Base-by-base conservation (phyloP, 2,329 filamentous ascomycete species). In the Ophiognomonia clavigignenti-juglandacearum region DNA sequence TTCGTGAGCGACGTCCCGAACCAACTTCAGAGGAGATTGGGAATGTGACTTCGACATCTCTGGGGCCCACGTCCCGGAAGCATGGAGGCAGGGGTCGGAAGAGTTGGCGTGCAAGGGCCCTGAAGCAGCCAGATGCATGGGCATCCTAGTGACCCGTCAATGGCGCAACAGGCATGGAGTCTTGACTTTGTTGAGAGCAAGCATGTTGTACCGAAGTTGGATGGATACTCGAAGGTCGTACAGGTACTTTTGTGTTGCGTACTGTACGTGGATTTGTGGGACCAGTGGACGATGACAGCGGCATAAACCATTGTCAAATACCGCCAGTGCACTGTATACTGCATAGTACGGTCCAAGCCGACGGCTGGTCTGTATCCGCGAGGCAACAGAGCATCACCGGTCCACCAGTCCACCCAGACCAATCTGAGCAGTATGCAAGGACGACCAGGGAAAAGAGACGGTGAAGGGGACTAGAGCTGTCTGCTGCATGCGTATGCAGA, bases 221-320 rank as follows among this genome's bases (percentile, higher is more conserved):
- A n/a, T n/a, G n/a, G n/a, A n/a, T n/a, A n/a, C n/a, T n/a, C 13
- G 20, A 14, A 18, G 23, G 10, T 20, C 16, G 48, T 47, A 50
- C 37, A 31, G 31, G 37, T 49, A 45, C 46, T 26, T 40, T n/a
- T n/a, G n/a, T n/a, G 19, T 24, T 13, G 29, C 26, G 26, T 32
- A 19, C 7, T 31, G 11, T 29, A 22, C 22, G 24, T n/a, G n/a
- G n/a, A n/a, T 42, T 38, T 48, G 43, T 49, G 44, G 48, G 38
- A 38, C 34, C 19, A 32, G 32, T 39, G 42, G 43, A 46, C 50
- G 50, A 46, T 52, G 46, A 49, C 47, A 45, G 39, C 41, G 22
- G 23, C 39, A 41, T 32, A 42, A 32, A 38, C 46, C 22, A 37
- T 51, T 29, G 39, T 37, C 45, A 43, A 37, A 47, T 39, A 40